Conservation (phyloP, 768 basidiomycete genomes). For the Trametopsis cervina region DNA sequence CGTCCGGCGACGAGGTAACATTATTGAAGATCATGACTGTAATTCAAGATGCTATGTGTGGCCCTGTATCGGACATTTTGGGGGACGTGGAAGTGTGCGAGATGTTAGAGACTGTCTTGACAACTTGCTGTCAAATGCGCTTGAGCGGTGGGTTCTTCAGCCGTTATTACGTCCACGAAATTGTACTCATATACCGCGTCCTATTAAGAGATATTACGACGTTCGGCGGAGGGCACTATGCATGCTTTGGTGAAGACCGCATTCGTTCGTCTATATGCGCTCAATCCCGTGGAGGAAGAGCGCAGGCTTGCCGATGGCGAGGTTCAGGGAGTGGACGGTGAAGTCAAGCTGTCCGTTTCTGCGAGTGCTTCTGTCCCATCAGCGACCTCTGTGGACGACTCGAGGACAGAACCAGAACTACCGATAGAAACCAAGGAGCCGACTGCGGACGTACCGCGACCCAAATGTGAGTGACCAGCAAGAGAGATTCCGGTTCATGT, state of each 20-base stretch:
- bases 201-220: conserved; percentile 69
- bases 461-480: conserved; percentile 11
- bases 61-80: conserved; percentile 59
- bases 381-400: background rate
- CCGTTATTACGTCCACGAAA: too few relatives aligned
- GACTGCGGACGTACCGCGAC: background rate
- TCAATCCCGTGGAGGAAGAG: conserved; percentile 66
- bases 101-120: conserved; percentile 95
- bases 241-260: conserved; percentile 78
- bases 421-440: background rate
- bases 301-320: conserved; percentile 46
- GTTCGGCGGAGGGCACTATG: conserved; percentile 86
- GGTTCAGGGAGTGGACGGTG: conserved; percentile 46
- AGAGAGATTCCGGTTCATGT: background rate
- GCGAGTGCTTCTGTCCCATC: conserved; percentile 11
- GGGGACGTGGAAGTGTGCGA: conserved; percentile 96
- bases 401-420: conserved; percentile 10
- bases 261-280: conserved; percentile 62
- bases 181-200: too few relatives aligned
- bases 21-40: conserved; percentile 87
- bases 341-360: conserved; percentile 56
- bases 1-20: conserved; percentile 96
- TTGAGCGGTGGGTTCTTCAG: conserved; percentile 66
- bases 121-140: conserved; percentile 95
- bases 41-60: conserved; percentile 76